phyloP scores from a whole-genome alignment of 768 basidiomycete species.

The Pleurotus cornucopiae region DNA sequence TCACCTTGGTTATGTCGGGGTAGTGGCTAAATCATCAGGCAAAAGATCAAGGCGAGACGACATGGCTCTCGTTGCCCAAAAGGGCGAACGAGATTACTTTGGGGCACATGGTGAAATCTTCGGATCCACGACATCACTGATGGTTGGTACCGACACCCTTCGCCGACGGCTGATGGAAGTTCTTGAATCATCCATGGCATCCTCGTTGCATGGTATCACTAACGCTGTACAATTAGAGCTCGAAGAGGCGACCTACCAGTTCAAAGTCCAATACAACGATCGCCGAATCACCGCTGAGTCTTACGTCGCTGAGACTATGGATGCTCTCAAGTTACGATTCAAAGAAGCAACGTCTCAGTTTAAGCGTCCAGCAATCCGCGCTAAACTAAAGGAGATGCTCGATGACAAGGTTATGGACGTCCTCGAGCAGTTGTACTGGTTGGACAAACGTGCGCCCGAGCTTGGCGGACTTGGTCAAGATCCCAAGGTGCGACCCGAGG shows the following conservation, averaged over 20 bases:
- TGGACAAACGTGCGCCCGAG: conserved; percentile 81
- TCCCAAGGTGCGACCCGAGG: conserved; percentile 62
- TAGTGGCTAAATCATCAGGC: conserved; percentile 78
- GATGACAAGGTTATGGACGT: conserved; percentile 98
- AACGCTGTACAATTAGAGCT: conserved; percentile 97
- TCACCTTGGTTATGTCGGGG: conserved; percentile 95
- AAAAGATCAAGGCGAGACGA: conserved; percentile 51
- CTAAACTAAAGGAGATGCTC: conserved; percentile 86
- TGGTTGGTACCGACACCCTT: conserved; percentile 91
- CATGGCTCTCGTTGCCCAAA: conserved; percentile 43
- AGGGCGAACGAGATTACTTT: conserved; percentile 68
- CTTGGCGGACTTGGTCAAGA: conserved; percentile 69
- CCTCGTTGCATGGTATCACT: conserved; percentile 90
- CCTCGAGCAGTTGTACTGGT: conserved; percentile 95
- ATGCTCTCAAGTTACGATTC: conserved; percentile 86
- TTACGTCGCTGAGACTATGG: conserved; percentile 97
- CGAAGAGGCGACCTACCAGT: conserved; percentile 96
- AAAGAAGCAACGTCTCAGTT: conserved; percentile 82
- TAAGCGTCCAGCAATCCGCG: conserved; percentile 83
- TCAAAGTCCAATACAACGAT: conserved; percentile 99
- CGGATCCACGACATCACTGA: conserved; percentile 56
- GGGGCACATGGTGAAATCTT: conserved; percentile 57
- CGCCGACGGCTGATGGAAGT: conserved; percentile 93
- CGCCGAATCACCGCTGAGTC: conserved; percentile 91
- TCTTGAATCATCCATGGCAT: conserved; percentile 95